Base-by-base conservation (phyloP, 345 rosid genomes). In the Geranium rotundifolium region DNA sequence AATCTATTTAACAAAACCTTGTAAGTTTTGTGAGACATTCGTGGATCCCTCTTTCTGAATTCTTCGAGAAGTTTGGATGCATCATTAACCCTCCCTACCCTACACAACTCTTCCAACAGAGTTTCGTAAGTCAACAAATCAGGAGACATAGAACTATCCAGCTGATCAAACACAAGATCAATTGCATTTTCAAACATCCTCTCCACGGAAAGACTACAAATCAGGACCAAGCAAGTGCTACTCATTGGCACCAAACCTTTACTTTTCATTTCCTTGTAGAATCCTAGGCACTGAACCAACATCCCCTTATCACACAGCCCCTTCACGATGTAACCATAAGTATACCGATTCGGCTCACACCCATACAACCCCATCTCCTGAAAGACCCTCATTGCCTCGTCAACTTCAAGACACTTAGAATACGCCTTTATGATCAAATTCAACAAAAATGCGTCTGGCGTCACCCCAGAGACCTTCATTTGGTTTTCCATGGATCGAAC, bases 241-340 rank as follows among this genome's bases (percentile, higher is more conserved):
- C 82, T 85, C 70, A 72, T 77, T 0, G 88, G 81, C 65, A 84
- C 85, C 76, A 89, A 67, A 4, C 77, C 85, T 65, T 82, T 87
- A 8, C 57, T 70, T 69, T 65, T 84, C 97, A 84, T 87, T 69
- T 92, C 97, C 76, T 80, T 78, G 56, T 79, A 92, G 76, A 89
- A 80, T 73, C 79, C 84, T 18, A 87, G 82, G 63, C 95, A 97
- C 67, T 84, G 81, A 13, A 49, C 77, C 12, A 78, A 65, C 65
- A 78, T 84, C 19, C 87, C 95, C 73, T 85, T 87, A 80, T 87
- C 96, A 65, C 95, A 89, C 77, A 87, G 69, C 57, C 98, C 98
- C 56, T 84, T 85, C 2, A 81, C 79, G 0, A 92, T 68, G 69
- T 91, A 89, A 63, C 90, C 70, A 76, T 81, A 92, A 0, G 91